Base-by-base conservation (phyloP, 2,329 filamentous ascomycete genomes). In the Diaporthe citrichinensis region DNA sequence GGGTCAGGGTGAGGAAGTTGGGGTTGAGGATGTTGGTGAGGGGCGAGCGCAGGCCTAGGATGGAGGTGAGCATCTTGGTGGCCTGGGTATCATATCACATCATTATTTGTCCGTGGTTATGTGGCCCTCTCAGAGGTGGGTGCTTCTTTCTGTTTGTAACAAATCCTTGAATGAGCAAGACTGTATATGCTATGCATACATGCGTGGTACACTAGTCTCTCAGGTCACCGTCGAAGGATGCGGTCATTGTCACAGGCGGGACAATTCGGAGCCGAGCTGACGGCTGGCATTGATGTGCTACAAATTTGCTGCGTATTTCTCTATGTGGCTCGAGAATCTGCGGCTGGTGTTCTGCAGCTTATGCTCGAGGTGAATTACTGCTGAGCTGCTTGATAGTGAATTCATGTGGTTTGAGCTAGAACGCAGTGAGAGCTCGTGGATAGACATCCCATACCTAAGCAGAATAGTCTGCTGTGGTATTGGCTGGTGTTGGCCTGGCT, bases 11-110 rank as follows among this genome's bases (percentile, higher is more conserved):
- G 25, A 65, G 59, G 59, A 23, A 31, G 39, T 14, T 25, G 15
- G 59, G 59, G 39, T 3, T 46, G 59, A 65, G 15, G 25, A 46
- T 44, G 59, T 14, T 28, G 15, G 25, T 10, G 59, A 46, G 59
- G 59, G 39, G 59, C n/a, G 39, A 46, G 59, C 25, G 39, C 17
- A 46, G 39, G 39, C 59, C 59, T 65, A 65, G 41, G 17, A 46
- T 5, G 9, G 41, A 65, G 41, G 41, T 49, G 61, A 65, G 61
- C 61, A 65, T 65, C 25, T 34, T 65, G 39, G 61, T 31, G 41
- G 41, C 28, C 39, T 15, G 17, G 5, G 20, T 46, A 10, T 46
- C 3, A 65, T 46, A 1, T 65, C 41, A 65, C 31, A 6, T 65
- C 41, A n/a, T 65, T 9, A 28, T 62, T 4, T 44, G 17, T n/a